Base-by-base conservation (phyloP, 2,329 filamentous ascomycete genomes). In the Colletotrichum melonis region DNA sequence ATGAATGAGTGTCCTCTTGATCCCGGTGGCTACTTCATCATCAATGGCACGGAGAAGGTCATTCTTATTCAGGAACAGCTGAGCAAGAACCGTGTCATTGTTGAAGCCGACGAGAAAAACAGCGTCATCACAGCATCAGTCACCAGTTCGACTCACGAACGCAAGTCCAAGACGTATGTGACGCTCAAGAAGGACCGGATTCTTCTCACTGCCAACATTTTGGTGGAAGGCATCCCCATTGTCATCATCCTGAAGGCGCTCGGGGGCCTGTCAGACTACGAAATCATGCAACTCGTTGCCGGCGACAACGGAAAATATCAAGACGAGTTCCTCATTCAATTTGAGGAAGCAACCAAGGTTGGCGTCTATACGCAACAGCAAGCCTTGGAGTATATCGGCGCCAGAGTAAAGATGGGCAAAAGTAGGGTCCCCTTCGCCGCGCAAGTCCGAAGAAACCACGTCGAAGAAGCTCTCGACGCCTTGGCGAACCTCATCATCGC, bases 11-110 rank as follows among this genome's bases (percentile, higher is more conserved):
- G 97, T 79, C 95, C 97, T 16, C 87, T 99, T 54, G 97, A 99
- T 80, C 97, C 97, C 1, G 97, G 97, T 75, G 97, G 97, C 65
- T 99, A 99, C 82, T 99, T 99, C 79, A 97, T 99, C 79, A 95
- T 98, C 76, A 95, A 96, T 78, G 97, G 97, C 59, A 98, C 97
- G 24, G 97, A 99, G 82, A 99, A 99, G 86, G 97, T 99, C 77
- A 99, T 99, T 80, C 86, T 99, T 56, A 97, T 99, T 16, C 97
- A 99, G 83, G 97, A 99, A 81, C 97, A 99, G 84, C 87, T 99
- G 80, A 99, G 97, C 89, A 99, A 99, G 89, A 99, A 99, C 84
- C 92, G 97, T 86, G 94, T 99, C 79, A 98, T 99, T 81, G 96
- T 99, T 19, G 97, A 99, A 84, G 92, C 94, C 68, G 94, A 96